Percentiles rank a stretch among this genome's conserved stretches.
Evolutionary conservation across 257 asterid species (phyloP).

Genomic region (Fraxinus pennsylvanica): DNA sequence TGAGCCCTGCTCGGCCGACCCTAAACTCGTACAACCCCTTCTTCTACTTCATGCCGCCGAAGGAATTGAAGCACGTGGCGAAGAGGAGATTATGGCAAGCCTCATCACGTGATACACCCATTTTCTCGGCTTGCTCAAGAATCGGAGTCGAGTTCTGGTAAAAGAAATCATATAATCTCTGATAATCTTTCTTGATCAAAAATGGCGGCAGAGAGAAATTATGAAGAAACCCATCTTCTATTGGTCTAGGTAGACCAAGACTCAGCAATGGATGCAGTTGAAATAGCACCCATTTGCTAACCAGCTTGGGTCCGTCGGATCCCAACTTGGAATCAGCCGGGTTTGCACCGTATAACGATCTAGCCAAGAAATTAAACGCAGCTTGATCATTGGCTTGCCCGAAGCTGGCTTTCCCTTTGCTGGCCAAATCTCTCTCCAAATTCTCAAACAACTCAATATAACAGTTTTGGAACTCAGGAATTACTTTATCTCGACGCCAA

Average conservation of each 20-base stretch:
- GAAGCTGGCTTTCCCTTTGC: slow-evolving; percentile 56
- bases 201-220: slow-evolving; percentile 62
- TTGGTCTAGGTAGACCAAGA: slow-evolving; percentile 51
- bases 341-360: slow-evolving; percentile 53
- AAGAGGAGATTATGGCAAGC: slow-evolving; percentile 75
- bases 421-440: slow-evolving; percentile 49
- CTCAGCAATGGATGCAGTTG: slow-evolving; percentile 64
- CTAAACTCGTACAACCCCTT: no score
- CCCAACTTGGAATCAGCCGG: slow-evolving; percentile 56
- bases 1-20: slow-evolving; percentile 71
- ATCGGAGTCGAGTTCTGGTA: slow-evolving; percentile 45
- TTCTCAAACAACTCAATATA: slow-evolving; percentile 47
- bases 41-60: slow-evolving; percentile 82
- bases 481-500: slow-evolving; percentile 51
- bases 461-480: slow-evolving; percentile 58
- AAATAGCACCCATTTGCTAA: slow-evolving; percentile 68
- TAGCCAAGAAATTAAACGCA: slow-evolving; percentile 66
- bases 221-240: slow-evolving; percentile 65
- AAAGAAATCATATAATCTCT: slow-evolving; percentile 59
- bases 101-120: slow-evolving; percentile 62
- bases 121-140: slow-evolving; percentile 64
- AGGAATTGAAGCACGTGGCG: slow-evolving; percentile 80
- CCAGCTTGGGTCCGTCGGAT: slow-evolving; percentile 61
- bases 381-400: slow-evolving; percentile 61
- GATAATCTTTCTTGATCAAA: slow-evolving; percentile 59